Conservation (phyloP, 257 asterid species). For the Linaria vulgaris region DNA sequence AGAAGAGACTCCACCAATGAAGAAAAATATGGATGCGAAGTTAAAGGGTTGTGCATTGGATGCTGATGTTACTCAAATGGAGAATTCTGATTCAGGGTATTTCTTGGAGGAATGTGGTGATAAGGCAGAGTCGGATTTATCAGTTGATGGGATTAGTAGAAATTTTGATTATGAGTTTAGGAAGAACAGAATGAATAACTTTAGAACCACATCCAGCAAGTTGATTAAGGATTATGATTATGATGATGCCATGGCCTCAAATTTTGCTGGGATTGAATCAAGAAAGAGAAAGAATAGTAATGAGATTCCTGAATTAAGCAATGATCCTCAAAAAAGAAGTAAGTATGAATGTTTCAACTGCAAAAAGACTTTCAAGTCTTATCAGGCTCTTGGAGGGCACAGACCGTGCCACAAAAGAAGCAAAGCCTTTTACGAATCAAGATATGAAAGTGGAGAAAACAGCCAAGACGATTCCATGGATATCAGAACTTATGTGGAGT, state of each 20-base stretch:
- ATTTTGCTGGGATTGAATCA: slow-evolving; percentile 29
- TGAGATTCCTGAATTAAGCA: slow-evolving; percentile 30
- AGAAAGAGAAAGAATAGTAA: slow-evolving; percentile 40
- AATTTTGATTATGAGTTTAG: slow-evolving; percentile 31
- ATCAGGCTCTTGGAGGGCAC: slow-evolving; percentile 95
- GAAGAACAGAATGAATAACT: slow-evolving; percentile 31
- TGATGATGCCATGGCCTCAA: slow-evolving; percentile 10
- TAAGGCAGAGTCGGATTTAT: slow-evolving; percentile 68
- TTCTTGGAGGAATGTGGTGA: slow-evolving; percentile 62
- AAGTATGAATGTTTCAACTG: slow-evolving; percentile 87
- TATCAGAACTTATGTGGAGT: slow-evolving; percentile 29
- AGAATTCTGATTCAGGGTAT: slow-evolving; percentile 84
- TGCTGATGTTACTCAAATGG: slow-evolving; percentile 38
- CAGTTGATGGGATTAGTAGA: slow-evolving; percentile 49
- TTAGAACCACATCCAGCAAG: slow-evolving; percentile 34
- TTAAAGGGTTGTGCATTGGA: slow-evolving; percentile 34
- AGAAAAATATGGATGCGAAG: slow-evolving; percentile 34
- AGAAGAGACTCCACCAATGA: too few relatives aligned
- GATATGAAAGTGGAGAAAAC: slow-evolving; percentile 63
- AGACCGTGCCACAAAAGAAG: slow-evolving; percentile 78
- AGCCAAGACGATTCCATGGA: slow-evolving; percentile 49
- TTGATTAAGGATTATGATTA: slow-evolving; percentile 28
- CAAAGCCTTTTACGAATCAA: slow-evolving; percentile 39
- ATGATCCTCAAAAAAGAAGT: slow-evolving; percentile 42
- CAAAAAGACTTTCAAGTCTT: slow-evolving; percentile 76